Evolutionary conservation across 1,284 basidiomycete species (phyloP).

Genomic region (Cryptococcus sp.): DNA sequence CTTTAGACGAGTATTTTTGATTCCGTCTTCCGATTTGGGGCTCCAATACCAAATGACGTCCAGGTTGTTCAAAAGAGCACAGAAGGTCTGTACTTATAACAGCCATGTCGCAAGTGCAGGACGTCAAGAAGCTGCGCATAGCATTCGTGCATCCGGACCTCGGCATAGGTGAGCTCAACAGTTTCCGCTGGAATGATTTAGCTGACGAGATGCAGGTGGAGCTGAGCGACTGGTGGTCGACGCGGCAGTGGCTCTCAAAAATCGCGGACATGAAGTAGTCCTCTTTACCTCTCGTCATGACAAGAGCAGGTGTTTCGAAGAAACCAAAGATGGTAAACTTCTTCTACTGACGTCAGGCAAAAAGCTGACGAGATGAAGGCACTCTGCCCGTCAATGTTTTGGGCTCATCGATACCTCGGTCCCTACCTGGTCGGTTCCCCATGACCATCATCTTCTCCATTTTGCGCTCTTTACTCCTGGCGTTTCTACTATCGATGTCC

Average conservation of each 20-base stretch:
- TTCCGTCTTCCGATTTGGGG: too few relatives aligned
- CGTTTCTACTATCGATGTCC: conserved; percentile 58
- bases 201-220: conserved; percentile 59
- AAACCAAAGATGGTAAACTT: conserved; percentile 73
- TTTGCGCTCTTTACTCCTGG: conserved; percentile 77
- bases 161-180: conserved; percentile 68
- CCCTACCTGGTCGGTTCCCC: conserved; percentile 70
- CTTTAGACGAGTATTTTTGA: too few relatives aligned
- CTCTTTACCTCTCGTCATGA: conserved; percentile 95
- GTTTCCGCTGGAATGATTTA: not conserved
- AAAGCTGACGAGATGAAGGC: conserved; percentile 52
- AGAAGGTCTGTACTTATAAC: not conserved
- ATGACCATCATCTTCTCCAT: conserved; percentile 75
- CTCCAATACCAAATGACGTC: not conserved
- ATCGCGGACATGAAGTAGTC: conserved; percentile 78
- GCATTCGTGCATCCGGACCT: conserved; percentile 94
- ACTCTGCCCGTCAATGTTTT: conserved; percentile 77
- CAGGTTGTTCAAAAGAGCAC: too few relatives aligned
- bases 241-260: conserved; percentile 81
- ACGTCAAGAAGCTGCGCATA: conserved; percentile 51
- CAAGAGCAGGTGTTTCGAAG: conserved; percentile 75
- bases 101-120: not conserved
- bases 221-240: conserved; percentile 96
- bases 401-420: conserved; percentile 71
- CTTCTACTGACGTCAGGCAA: not conserved